Percentiles rank a stretch among this genome's conserved stretches.
These are phyloP conservation scores for Phytophthora cryptogea DNA, from an alignment of 352 stramenopile genomes.

Conservation along the genomic window DNA sequence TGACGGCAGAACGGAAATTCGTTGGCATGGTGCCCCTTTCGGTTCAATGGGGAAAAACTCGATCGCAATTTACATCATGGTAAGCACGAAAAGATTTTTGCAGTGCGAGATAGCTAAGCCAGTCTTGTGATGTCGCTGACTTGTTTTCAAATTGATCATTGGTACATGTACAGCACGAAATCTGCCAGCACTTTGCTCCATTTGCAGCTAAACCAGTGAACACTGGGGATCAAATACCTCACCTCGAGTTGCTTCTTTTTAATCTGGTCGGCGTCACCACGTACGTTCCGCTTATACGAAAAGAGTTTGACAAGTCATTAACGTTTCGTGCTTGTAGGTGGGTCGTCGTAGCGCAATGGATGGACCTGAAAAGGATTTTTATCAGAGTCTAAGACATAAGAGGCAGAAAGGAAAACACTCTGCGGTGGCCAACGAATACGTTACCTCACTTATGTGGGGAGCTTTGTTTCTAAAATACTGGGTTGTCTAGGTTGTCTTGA, in stretches of 20 bases:
- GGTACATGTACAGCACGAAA: slow-evolving; percentile 54
- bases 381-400: slow-evolving; percentile 22
- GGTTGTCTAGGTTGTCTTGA: slow-evolving; percentile 7
- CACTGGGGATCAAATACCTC: slow-evolving; percentile 13
- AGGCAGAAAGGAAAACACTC: neutral
- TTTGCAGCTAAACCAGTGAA: slow-evolving; percentile 41
- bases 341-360: slow-evolving; percentile 35
- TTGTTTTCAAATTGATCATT: neutral
- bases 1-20: slow-evolving; percentile 14
- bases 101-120: too few species aligned
- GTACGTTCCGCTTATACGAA: slow-evolving; percentile 8
- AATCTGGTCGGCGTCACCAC: slow-evolving; percentile 47
- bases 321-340: slow-evolving; percentile 14
- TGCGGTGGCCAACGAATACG: too few species aligned
- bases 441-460: neutral
- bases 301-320: neutral
- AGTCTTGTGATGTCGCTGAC: neutral
- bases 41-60: slow-evolving; percentile 72
- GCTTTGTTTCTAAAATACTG: neutral
- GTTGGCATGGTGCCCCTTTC: slow-evolving; percentile 33
- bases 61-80: slow-evolving; percentile 75
- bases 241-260: slow-evolving; percentile 46
- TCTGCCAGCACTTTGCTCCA: slow-evolving; percentile 52
- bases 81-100: slow-evolving; percentile 20
- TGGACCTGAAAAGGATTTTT: slow-evolving; percentile 22